phyloP scores from a whole-genome alignment of 2,329 filamentous ascomycete genomes.

The Aspergillus sp. region DNA sequence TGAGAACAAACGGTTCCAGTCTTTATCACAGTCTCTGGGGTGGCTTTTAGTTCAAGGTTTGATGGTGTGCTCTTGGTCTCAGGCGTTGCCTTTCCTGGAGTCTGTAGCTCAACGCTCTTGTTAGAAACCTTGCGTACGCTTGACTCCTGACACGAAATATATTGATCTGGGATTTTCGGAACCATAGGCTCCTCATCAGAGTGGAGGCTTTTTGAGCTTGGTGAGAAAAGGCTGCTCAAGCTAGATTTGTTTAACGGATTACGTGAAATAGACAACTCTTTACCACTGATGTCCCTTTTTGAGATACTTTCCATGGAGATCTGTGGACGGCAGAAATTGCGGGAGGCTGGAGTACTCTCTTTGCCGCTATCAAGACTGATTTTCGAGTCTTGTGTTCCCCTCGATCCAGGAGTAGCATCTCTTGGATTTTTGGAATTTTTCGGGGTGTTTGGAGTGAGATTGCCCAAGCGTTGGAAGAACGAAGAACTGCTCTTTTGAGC shows the following conservation, averaged over 20 bases:
- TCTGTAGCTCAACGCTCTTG: background rate
- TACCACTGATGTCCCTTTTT: conserved; percentile 12
- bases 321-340: conserved; percentile 14
- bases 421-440: background rate
- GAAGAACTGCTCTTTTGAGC: conserved; percentile 1
- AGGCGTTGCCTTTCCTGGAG: conserved; percentile 3
- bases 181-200: conserved; percentile 5
- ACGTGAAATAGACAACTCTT: conserved; percentile 13
- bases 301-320: conserved; percentile 10
- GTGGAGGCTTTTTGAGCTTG: background rate
- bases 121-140: background rate
- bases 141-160: background rate
- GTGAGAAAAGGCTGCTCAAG: conserved; percentile 3
- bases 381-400: background rate
- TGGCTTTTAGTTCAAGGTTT: background rate
- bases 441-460: background rate
- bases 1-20: conserved; percentile 1
- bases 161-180: conserved; percentile 13
- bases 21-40: conserved; percentile 1
- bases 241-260: conserved; percentile 12
- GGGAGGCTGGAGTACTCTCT: background rate
- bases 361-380: background rate
- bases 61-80: background rate
- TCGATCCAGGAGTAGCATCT: background rate
- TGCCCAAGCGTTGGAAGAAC: background rate